A percentile compares a stretch with the other conserved stretches of the same genome.
phyloP scores from a whole-genome alignment of 176 grass and related monocot genomes.

The Phyllostachys edulis region DNA sequence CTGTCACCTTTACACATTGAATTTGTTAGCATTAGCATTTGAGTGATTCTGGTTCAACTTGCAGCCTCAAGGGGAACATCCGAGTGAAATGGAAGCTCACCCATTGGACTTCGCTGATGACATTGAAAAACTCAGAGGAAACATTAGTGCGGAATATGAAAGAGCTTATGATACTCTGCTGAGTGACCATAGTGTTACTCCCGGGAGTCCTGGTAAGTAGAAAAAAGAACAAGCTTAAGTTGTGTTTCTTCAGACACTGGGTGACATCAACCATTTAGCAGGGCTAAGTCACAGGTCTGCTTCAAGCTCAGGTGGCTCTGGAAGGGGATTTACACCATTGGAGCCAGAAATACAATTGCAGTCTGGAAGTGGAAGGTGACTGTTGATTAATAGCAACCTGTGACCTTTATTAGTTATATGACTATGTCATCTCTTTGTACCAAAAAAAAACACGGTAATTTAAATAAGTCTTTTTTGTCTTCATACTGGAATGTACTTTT shows the following conservation, averaged over 20 bases:
- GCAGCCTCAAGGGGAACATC: constrained; percentile 59
- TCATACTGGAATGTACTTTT: background rate
- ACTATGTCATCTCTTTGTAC: constrained; percentile 10
- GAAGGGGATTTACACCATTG: constrained; percentile 33
- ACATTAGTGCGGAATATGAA: constrained; percentile 41
- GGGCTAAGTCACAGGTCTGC: constrained; percentile 59
- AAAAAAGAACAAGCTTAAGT: constrained; percentile 6
- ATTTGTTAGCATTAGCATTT: constrained; percentile 18
- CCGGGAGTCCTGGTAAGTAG: constrained; percentile 68
- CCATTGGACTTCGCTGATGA: constrained; percentile 50
- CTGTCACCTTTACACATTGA: background rate
- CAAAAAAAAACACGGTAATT: background rate
- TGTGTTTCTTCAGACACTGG: constrained; percentile 20
- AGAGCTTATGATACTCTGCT: constrained; percentile 34
- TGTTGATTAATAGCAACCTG: constrained; percentile 18
- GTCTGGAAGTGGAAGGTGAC: constrained; percentile 60
- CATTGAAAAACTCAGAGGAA: constrained; percentile 61
- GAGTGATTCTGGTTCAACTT: constrained; percentile 28
- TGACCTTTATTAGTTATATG: background rate
- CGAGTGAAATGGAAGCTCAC: constrained; percentile 39
- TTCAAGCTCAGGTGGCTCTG: constrained; percentile 78
- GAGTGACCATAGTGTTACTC: constrained; percentile 63
- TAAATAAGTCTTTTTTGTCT: background rate
- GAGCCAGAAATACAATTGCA: constrained; percentile 58
- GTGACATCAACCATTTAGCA: constrained; percentile 36